Percentiles rank a stretch among this genome's conserved stretches.
Evolutionary conservation across 1,284 basidiomycete genomes (phyloP).

Genomic region (Cryptococcus hybrid): DNA sequence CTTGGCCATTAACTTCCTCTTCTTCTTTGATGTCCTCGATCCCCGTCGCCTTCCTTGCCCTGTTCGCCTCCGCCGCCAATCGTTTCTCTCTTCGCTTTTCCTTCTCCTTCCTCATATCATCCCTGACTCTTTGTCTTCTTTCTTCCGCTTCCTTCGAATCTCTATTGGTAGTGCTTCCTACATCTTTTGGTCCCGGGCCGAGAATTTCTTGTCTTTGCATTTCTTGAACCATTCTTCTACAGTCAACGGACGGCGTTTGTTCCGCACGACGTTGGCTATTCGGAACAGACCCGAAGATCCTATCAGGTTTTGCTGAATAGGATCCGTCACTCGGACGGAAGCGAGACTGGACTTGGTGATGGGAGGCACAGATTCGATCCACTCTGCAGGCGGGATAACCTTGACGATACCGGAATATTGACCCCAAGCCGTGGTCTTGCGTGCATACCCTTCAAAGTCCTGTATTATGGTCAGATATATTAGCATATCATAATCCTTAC

Average conservation of each 20-base stretch:
- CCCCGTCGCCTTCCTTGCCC: slow-evolving; percentile 55
- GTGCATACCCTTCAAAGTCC: slow-evolving; percentile 87
- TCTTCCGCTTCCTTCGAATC: slow-evolving; percentile 39
- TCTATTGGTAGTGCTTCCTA: slow-evolving; percentile 28
- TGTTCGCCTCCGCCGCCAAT: slow-evolving; percentile 51
- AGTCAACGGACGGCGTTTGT: slow-evolving; percentile 63
- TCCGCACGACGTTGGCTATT: slow-evolving; percentile 88
- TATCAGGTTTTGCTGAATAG: slow-evolving; percentile 89
- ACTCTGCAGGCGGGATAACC: slow-evolving; percentile 88
- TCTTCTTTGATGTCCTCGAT: slow-evolving; percentile 41
- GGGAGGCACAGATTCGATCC: slow-evolving; percentile 71
- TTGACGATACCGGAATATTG: slow-evolving; percentile 86
- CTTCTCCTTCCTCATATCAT: slow-evolving; percentile 21
- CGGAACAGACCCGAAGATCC: slow-evolving; percentile 82
- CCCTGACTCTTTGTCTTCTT: slow-evolving; percentile 17
- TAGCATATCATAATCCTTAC: neutral
- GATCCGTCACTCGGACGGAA: slow-evolving; percentile 70
- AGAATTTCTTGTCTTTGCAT: slow-evolving; percentile 53
- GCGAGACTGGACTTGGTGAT: slow-evolving; percentile 63
- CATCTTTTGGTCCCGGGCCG: slow-evolving; percentile 38
- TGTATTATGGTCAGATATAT: slow-evolving; percentile 21
- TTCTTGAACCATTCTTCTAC: slow-evolving; percentile 84
- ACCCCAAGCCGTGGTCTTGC: slow-evolving; percentile 81
- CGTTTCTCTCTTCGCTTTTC: slow-evolving; percentile 37
- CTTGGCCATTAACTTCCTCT: slow-evolving; percentile 4